Conservation (phyloP, 1,284 basidiomycete species). For the Hemileia vastatrix region DNA sequence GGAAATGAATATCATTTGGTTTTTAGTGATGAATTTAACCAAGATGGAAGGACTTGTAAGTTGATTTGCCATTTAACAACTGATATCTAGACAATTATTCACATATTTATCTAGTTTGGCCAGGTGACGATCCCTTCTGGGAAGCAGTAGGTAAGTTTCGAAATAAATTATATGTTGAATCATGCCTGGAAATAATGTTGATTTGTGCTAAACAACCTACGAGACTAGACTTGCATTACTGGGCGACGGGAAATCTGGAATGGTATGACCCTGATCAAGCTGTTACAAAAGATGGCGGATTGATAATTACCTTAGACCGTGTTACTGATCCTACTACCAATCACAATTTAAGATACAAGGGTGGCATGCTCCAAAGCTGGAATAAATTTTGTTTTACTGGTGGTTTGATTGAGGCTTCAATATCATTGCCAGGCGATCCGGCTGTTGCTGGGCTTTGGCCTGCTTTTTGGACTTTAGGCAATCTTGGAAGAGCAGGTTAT, state of each 20-base stretch:
- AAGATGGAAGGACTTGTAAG: slow-evolving; percentile 58
- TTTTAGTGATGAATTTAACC: slow-evolving; percentile 79
- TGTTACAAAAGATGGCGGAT: slow-evolving; percentile 64
- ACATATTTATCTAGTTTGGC: slow-evolving; percentile 50
- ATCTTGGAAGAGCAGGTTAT: slow-evolving; percentile 73
- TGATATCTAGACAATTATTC: no score
- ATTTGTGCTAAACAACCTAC: slow-evolving; percentile 51
- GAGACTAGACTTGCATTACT: slow-evolving; percentile 71
- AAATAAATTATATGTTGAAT: slow-evolving; percentile 25
- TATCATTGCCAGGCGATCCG: slow-evolving; percentile 64
- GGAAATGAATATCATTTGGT: slow-evolving; percentile 50
- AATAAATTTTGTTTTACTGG: slow-evolving; percentile 89
- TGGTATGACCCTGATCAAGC: slow-evolving; percentile 72
- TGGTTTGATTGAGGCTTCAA: slow-evolving; percentile 57
- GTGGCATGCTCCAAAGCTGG: slow-evolving; percentile 50
- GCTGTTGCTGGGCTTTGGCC: slow-evolving; percentile 57
- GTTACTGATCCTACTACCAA: slow-evolving; percentile 38
- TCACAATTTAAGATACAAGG: slow-evolving; percentile 64
- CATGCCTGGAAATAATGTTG: slow-evolving; percentile 49
- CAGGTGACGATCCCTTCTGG: slow-evolving; percentile 50
- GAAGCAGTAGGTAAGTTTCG: slow-evolving; percentile 44
- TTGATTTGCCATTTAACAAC: no score
- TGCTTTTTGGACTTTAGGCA: slow-evolving; percentile 82
- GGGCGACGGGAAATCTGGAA: slow-evolving; percentile 56
- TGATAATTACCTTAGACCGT: slow-evolving; percentile 65